Conservation (phyloP, 2,329 filamentous ascomycete species). For the Cercospora sp. region DNA sequence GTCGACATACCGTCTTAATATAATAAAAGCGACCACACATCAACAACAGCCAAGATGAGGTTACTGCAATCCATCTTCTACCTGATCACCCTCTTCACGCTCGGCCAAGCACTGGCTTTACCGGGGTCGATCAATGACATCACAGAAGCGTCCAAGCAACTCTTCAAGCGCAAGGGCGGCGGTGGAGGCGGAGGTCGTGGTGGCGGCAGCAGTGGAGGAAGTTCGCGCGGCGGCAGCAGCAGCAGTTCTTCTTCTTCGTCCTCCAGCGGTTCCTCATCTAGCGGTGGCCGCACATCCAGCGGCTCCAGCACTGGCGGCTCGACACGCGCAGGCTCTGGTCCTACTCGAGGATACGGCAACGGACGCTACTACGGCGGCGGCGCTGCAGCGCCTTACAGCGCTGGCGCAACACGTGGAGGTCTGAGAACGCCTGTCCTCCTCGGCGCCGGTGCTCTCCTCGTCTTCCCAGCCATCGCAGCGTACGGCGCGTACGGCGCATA, state of each 20-base stretch:
- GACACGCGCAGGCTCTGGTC: constrained; percentile 56
- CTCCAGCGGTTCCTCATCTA: constrained; percentile 17
- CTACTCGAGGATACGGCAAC: constrained; percentile 59
- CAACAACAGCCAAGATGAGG: constrained; percentile 30
- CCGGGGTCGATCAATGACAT: constrained; percentile 37
- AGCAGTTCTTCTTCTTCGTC: constrained; percentile 26
- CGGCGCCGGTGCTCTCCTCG: constrained; percentile 47
- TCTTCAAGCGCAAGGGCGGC: constrained; percentile 52
- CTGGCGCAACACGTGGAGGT: constrained; percentile 50
- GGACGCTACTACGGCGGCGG: constrained; percentile 66
- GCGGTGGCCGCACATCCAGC: constrained; percentile 28
- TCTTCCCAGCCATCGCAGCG: constrained; percentile 62
- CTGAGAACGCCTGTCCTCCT: constrained; percentile 50
- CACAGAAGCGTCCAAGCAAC: constrained; percentile 35
- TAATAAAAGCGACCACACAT: background rate
- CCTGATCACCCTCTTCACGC: constrained; percentile 35
- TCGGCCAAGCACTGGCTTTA: constrained; percentile 36
- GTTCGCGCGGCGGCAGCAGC: background rate
- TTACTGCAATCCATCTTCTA: constrained; percentile 32
- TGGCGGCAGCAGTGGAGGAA: constrained; percentile 28
- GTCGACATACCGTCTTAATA: background rate
- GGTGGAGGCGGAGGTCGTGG: constrained; percentile 48
- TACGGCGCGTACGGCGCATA: constrained; percentile 65
- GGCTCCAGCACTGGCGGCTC: constrained; percentile 19
- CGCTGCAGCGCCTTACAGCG: constrained; percentile 63